phyloP scores from a whole-genome alignment of 1,284 basidiomycete genomes.

The Anthracocystis walkeri region DNA sequence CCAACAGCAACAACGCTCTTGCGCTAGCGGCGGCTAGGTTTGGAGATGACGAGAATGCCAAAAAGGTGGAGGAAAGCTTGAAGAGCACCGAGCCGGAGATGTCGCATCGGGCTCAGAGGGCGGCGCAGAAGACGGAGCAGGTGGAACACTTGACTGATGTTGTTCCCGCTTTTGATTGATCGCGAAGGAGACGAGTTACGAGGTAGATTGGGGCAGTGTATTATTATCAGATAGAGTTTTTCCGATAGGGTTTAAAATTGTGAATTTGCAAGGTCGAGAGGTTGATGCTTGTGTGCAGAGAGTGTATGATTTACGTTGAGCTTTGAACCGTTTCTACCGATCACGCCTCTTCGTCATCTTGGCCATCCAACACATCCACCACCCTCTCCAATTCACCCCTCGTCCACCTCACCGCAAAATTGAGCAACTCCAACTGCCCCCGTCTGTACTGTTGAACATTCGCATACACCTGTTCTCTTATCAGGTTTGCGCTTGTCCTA shows the following conservation, averaged over 20 bases:
- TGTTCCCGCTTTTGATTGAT: conserved; percentile 41
- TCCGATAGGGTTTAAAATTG: no score
- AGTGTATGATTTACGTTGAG: not conserved
- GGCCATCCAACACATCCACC: conserved; percentile 34
- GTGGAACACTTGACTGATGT: conserved; percentile 42
- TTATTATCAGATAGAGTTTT: not conserved
- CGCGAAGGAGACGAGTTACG: not conserved
- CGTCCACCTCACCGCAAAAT: conserved; percentile 47
- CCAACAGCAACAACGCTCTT: conserved; percentile 16
- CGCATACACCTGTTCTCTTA: conserved; percentile 7
- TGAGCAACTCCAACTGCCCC: conserved; percentile 36
- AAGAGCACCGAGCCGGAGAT: conserved; percentile 18
- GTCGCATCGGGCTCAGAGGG: conserved; percentile 39
- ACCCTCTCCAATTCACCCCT: conserved; percentile 26
- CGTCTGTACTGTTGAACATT: conserved; percentile 35
- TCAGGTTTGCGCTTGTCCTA: not conserved
- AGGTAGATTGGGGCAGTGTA: not conserved
- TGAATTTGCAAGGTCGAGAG: no score
- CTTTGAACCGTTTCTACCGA: not conserved
- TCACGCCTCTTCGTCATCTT: conserved; percentile 1
- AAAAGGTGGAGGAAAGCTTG: conserved; percentile 25
- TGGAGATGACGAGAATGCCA: conserved; percentile 18
- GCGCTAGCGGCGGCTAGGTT: conserved; percentile 29
- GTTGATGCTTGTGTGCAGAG: not conserved
- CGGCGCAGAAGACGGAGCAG: conserved; percentile 36